Conservation (phyloP, 805 yeast species). For the Wickerhamiella azymoides region DNA sequence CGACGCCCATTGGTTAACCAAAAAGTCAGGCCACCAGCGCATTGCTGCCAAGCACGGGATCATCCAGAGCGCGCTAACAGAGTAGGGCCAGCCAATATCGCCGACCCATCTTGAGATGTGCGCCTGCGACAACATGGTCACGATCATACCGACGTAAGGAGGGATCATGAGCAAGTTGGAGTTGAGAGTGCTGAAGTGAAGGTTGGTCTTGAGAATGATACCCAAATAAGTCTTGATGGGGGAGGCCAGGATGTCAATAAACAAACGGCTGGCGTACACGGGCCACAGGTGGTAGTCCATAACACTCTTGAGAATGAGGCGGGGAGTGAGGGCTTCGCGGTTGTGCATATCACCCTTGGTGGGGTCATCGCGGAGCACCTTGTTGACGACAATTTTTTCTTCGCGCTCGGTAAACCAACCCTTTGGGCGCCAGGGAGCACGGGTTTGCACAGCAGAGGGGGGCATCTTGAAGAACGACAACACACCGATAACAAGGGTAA, state of each 20-base stretch:
- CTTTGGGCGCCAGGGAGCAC: constrained; percentile 31
- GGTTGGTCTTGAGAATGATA: constrained; percentile 30
- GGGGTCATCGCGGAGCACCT: constrained; percentile 48
- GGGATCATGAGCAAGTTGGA: constrained; percentile 41
- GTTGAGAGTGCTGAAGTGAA: constrained; percentile 38
- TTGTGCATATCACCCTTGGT: constrained; percentile 49
- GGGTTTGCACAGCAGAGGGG: constrained; percentile 38
- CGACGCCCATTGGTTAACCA: constrained; percentile 20
- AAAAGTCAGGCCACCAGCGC: constrained; percentile 19
- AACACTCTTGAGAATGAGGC: constrained; percentile 30
- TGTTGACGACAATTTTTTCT: constrained; percentile 42
- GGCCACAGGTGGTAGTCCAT: constrained; percentile 42
- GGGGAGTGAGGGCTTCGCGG: constrained; percentile 34
- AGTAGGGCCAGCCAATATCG: constrained; percentile 10
- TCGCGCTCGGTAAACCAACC: constrained; percentile 42
- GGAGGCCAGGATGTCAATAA: constrained; percentile 26
- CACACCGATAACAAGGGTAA: constrained; percentile 40
- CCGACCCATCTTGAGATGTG: neutral
- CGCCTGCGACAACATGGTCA: constrained; percentile 13
- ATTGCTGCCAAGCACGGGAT: constrained; percentile 14
- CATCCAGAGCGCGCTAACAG: constrained; percentile 14
- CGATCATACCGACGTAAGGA: constrained; percentile 26
- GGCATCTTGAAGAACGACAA: constrained; percentile 34
- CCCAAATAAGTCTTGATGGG: constrained; percentile 33
- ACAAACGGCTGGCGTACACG: constrained; percentile 33